Evolutionary conservation across 371 early-diverging fungal species (phyloP), one percentile per base, ranked within the genome.

Genomic region (Fennellomyces sp.): DNA sequence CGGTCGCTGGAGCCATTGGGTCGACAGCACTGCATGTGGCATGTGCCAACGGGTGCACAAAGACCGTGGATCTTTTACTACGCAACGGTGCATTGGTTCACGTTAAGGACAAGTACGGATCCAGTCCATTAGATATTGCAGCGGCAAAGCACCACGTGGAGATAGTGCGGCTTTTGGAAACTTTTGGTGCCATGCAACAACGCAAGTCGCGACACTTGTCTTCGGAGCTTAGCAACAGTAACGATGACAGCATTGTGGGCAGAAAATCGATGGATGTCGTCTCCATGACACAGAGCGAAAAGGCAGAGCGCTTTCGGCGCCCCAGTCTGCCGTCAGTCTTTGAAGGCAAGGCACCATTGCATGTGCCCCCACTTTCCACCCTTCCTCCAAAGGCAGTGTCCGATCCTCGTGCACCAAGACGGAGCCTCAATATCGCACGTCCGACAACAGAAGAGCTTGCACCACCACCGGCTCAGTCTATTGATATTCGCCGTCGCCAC

Each of bases 21-120:
- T 87, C 87, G 17, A 90, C 91, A 2, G 87, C 91, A 12, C 61
- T 91, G 21, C 91, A 91, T 63, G 88, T 88, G 73, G 91, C 91
- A 3, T 86, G 87, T 52, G 91, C 91, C 11, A 88, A 88, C 58
- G 85, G 87, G 13, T 86, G 84, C 60, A 58, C 73, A 2, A 73
- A 75, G 31, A 81, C 85, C 27, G 84, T 85, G 0, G 86, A 86
- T 49, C 66, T 83, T 15, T 72, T 91, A 42, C 68, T 91, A 47
- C 69, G 80, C 29, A 80, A 86, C 53, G 85, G 86, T 30, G 91
- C 91, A 11, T 65, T 64, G 12, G 68, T 76, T 13, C 76, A 89
- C 35, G 60, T 86, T 29, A 74, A 68, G 35, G 91, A 91, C 63
- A 88, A 87, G 68, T 87, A 83, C 62, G 86, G 87, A 15, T 81